phyloP scores from a whole-genome alignment of 106 monocot species.

The Allium cepa region DNA sequence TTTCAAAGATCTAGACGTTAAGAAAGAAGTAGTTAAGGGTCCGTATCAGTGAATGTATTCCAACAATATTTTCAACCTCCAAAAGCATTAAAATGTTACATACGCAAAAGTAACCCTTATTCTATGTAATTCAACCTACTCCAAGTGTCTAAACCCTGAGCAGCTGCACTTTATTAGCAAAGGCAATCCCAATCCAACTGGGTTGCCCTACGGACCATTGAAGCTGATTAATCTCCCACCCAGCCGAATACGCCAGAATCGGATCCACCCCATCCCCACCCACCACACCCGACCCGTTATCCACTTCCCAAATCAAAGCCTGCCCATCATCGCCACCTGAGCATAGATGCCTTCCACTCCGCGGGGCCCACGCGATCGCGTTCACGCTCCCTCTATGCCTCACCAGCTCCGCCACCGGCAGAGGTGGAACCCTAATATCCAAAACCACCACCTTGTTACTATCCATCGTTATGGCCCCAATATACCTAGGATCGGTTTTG shows the following conservation, averaged over 20 bases:
- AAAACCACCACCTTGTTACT: slow-evolving; percentile 59
- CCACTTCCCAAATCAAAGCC: slow-evolving; percentile 59
- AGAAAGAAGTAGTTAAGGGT: too few species aligned
- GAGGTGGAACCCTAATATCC: slow-evolving; percentile 66
- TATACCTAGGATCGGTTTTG: slow-evolving; percentile 60
- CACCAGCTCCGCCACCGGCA: slow-evolving; percentile 81
- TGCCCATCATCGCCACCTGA: slow-evolving; percentile 68
- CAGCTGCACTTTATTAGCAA: slow-evolving; percentile 59
- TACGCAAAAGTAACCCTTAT: too few species aligned
- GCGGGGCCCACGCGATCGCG: slow-evolving; percentile 67
- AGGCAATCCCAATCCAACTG: slow-evolving; percentile 61
- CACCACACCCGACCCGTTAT: not conserved
- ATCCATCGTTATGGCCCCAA: slow-evolving; percentile 85
- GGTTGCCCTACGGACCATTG: slow-evolving; percentile 46
- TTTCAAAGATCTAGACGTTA: too few species aligned
- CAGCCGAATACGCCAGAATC: slow-evolving; percentile 24
- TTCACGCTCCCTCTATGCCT: slow-evolving; percentile 68
- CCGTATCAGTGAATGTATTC: too few species aligned
- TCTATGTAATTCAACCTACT: too few species aligned
- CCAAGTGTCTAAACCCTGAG: slow-evolving; percentile 28
- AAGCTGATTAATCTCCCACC: slow-evolving; percentile 55
- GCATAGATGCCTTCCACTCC: slow-evolving; percentile 36
- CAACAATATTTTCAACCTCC: too few species aligned
- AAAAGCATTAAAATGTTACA: too few species aligned
- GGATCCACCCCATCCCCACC: slow-evolving; percentile 24